Conservation (phyloP, 2,329 filamentous ascomycete species). For the Pestalotiopsis sp. region DNA sequence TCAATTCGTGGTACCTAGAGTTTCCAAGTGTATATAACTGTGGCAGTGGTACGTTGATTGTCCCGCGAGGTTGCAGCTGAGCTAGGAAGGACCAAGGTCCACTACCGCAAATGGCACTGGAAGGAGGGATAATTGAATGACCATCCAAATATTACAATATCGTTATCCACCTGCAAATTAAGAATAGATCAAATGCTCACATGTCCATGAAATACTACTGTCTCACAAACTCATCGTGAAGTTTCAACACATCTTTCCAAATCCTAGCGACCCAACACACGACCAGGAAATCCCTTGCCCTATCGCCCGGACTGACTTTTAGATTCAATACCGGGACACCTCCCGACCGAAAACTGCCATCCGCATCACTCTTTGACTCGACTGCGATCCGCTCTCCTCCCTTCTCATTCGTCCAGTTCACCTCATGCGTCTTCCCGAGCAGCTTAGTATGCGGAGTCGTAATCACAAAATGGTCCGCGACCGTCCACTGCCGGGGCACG, state of each 20-base stretch:
- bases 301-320: not conserved
- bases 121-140: too few species aligned
- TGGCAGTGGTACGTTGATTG: too few species aligned
- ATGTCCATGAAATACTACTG: not conserved
- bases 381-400: not conserved
- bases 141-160: too few species aligned
- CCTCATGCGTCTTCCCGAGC: not conserved
- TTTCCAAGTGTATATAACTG: too few species aligned
- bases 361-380: not conserved
- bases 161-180: not conserved
- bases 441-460: not conserved
- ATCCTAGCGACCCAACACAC: not conserved
- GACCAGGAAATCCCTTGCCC: not conserved
- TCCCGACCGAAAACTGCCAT: not conserved
- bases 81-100: too few species aligned
- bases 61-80: too few species aligned
- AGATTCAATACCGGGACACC: not conserved
- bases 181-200: not conserved
- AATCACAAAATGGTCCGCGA: not conserved
- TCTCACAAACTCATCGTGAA: not conserved
- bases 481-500: not conserved
- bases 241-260: not conserved
- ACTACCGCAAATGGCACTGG: too few species aligned
- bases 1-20: too few species aligned
- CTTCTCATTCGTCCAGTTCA: not conserved